Conservation (phyloP, 225 moss, liverwort and hornwort genomes). For the Marchantia paleacea region DNA sequence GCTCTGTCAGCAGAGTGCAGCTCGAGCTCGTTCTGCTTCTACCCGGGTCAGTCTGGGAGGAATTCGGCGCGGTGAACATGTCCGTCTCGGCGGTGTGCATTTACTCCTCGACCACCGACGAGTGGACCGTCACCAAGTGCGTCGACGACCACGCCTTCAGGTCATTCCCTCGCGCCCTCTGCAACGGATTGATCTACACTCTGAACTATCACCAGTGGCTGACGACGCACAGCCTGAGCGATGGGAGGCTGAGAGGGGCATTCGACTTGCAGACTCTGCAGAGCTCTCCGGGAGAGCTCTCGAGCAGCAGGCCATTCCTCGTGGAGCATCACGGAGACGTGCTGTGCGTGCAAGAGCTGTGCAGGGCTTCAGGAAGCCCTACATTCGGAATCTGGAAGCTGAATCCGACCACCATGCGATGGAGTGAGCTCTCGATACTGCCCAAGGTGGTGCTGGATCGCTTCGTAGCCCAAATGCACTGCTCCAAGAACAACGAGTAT, state of each 20-base stretch:
- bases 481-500: not conserved
- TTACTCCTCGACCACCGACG: not conserved
- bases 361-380: not conserved
- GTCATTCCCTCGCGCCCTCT: not conserved
- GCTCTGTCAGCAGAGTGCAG: not conserved
- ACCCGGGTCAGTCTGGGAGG: not conserved
- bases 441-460: not conserved
- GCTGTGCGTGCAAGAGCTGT: not conserved
- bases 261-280: not conserved
- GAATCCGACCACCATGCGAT: not conserved
- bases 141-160: not conserved
- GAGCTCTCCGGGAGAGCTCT: not conserved
- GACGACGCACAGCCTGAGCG: conserved; percentile 4
- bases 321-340: not conserved
- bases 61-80: not conserved
- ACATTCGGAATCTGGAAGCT: conserved; percentile 11
- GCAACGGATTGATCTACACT: conserved; percentile 2
- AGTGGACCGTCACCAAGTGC: conserved; percentile 8
- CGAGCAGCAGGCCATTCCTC: not conserved
- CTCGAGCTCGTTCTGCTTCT: not conserved
- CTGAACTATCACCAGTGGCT: not conserved
- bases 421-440: not conserved
- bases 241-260: not conserved
- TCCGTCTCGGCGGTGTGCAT: conserved; percentile 5
- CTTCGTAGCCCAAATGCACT: not conserved